A percentile compares a stretch with the other conserved stretches of the same genome.
Evolutionary conservation across 2,329 filamentous ascomycete species (phyloP).

Genomic region (Beauveria caledonica): DNA sequence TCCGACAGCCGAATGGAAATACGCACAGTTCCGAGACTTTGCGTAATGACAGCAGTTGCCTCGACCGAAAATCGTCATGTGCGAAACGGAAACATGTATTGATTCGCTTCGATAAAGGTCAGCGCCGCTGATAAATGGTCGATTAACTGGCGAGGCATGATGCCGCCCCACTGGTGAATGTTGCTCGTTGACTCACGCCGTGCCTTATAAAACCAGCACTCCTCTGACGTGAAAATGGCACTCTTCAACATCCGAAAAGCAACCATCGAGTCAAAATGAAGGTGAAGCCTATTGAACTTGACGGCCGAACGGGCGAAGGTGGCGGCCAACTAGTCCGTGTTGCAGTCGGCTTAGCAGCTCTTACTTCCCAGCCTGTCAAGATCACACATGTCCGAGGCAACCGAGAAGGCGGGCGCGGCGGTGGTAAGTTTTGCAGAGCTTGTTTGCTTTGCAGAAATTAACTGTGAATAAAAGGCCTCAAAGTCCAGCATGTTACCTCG

Average conservation of each 20-base stretch:
- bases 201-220: neutral
- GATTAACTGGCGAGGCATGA: neutral
- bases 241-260: neutral
- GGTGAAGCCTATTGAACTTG: slow-evolving; percentile 37
- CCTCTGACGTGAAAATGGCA: neutral
- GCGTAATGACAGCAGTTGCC: neutral
- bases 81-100: neutral
- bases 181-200: slow-evolving; percentile 7
- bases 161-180: neutral
- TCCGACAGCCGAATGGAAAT: slow-evolving; percentile 6
- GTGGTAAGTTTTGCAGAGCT: slow-evolving; percentile 18
- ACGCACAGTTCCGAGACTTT: neutral
- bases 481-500: slow-evolving; percentile 50
- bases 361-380: slow-evolving; percentile 44
- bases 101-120: neutral
- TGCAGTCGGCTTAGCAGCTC: slow-evolving; percentile 46
- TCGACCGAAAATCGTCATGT: neutral
- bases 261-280: neutral
- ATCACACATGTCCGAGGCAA: slow-evolving; percentile 51
- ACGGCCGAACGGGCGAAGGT: slow-evolving; percentile 52
- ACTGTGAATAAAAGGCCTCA: slow-evolving; percentile 37
- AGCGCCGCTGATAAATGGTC: neutral
- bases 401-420: slow-evolving; percentile 24
- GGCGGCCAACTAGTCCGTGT: slow-evolving; percentile 54
- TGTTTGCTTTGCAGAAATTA: neutral